A percentile compares a stretch with the other conserved stretches of the same genome.
Conservation (phyloP, 371 early-diverging fungal species). For the Mortierella sp. region DNA sequence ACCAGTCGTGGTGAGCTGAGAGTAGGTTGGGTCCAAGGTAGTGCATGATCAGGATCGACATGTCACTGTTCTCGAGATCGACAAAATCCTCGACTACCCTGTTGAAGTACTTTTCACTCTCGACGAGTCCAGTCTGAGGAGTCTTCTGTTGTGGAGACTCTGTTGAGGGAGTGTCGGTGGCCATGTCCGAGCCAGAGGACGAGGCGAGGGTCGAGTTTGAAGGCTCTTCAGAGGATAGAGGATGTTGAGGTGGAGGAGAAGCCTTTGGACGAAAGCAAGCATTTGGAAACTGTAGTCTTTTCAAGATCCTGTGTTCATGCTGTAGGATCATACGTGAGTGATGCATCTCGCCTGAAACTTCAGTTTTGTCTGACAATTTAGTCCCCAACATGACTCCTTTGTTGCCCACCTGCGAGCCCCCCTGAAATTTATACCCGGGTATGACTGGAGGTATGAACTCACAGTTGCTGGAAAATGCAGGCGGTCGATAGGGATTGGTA, state of each 20-base stretch:
- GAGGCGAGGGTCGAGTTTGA: no score
- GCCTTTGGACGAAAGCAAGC: constrained; percentile 8
- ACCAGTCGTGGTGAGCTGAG: constrained; percentile 33
- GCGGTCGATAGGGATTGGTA: constrained; percentile 39
- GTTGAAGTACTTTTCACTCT: constrained; percentile 39
- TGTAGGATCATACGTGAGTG: constrained; percentile 37
- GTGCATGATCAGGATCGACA: constrained; percentile 44
- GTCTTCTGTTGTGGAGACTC: neutral
- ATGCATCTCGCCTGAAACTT: constrained; percentile 42
- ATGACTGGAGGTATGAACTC: constrained; percentile 41
- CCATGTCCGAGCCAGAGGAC: no score
- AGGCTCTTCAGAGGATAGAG: neutral
- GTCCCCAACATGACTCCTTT: constrained; percentile 46
- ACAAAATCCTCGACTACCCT: constrained; percentile 44
- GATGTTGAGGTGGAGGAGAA: neutral
- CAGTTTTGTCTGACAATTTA: constrained; percentile 29
- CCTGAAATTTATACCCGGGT: constrained; percentile 34
- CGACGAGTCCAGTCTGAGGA: constrained; percentile 23
- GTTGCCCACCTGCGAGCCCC: constrained; percentile 48
- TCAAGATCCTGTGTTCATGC: constrained; percentile 47
- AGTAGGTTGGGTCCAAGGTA: constrained; percentile 37
- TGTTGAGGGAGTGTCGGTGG: no score
- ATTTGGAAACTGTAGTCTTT: constrained; percentile 30
- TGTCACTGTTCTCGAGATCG: constrained; percentile 37
- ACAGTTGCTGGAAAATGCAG: constrained; percentile 30